Percentiles rank a stretch among this genome's conserved stretches.
phyloP scores from a whole-genome alignment of 495 filamentous ascomycete genomes.

The Hypoxylon crocopeplum region DNA sequence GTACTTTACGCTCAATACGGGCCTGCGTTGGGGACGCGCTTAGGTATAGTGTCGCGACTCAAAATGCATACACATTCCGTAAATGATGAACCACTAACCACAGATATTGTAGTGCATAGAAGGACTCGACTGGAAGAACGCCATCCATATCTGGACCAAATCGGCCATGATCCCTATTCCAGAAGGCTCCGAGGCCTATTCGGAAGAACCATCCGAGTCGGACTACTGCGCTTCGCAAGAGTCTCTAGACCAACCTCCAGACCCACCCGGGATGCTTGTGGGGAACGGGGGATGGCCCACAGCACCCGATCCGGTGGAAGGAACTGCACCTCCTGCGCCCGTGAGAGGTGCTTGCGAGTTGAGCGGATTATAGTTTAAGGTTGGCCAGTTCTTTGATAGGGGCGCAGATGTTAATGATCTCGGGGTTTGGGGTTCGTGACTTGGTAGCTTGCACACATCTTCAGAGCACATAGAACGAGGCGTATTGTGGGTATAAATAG shows the following conservation, averaged over 20 bases:
- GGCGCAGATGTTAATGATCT: no score
- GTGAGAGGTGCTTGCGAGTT: conserved; percentile 37
- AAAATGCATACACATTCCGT: not conserved
- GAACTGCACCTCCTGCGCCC: not conserved
- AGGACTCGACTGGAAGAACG: conserved; percentile 60
- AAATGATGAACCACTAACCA: conserved; percentile 2
- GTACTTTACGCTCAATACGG: no score
- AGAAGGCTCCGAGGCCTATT: conserved; percentile 57
- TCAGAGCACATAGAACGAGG: no score
- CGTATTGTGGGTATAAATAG: no score
- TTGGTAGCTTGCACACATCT: no score
- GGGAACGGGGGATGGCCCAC: conserved; percentile 28
- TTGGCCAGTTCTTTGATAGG: not conserved
- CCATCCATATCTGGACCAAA: conserved; percentile 69
- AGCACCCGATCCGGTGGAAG: conserved; percentile 1
- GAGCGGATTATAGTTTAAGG: conserved; percentile 10
- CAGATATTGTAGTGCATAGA: conserved; percentile 53
- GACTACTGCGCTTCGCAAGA: conserved; percentile 48
- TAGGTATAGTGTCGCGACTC: no score
- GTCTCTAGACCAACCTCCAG: conserved; percentile 48
- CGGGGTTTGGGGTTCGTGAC: no score
- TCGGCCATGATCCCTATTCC: conserved; percentile 69
- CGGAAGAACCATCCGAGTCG: conserved; percentile 50
- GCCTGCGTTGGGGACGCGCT: no score
- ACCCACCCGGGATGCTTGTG: conserved; percentile 30